Evolutionary conservation across 2,329 filamentous ascomycete species (phyloP).

Genomic region (Saccharata proteae): DNA sequence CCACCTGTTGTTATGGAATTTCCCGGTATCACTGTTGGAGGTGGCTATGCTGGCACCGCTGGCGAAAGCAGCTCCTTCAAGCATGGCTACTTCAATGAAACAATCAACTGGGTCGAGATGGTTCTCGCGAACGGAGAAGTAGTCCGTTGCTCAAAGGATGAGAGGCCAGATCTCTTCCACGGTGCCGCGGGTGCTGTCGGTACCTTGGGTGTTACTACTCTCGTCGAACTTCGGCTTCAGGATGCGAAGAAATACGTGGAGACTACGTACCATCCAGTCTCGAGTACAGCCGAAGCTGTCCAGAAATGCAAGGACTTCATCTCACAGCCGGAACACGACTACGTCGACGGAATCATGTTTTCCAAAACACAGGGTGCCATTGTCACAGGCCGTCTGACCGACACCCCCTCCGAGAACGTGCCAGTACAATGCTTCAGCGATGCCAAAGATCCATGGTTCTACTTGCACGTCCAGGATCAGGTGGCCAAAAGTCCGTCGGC

Average conservation of each 20-base stretch:
- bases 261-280: conserved; percentile 4
- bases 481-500: too few relatives aligned
- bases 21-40: conserved; percentile 58
- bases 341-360: conserved; percentile 40
- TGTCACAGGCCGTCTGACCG: conserved; percentile 32
- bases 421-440: conserved; percentile 3
- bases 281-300: conserved; percentile 1
- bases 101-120: conserved; percentile 52
- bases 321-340: conserved; percentile 19
- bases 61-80: conserved; percentile 60
- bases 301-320: conserved; percentile 1
- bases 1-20: conserved; percentile 61
- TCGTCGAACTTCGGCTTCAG: conserved; percentile 36
- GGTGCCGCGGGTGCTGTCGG: conserved; percentile 57
- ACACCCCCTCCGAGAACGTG: neutral
- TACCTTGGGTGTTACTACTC: conserved; percentile 53
- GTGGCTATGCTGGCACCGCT: conserved; percentile 54
- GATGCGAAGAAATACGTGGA: conserved; percentile 2
- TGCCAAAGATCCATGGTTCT: neutral
- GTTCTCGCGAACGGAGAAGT: conserved; percentile 50
- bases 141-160: conserved; percentile 40
- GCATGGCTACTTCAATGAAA: conserved; percentile 53
- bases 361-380: conserved; percentile 30
- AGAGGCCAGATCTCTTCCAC: conserved; percentile 49
- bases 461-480: too few relatives aligned